phyloP scores from a whole-genome alignment of 139 green algal genomes.

The Chloropicon primus region DNA sequence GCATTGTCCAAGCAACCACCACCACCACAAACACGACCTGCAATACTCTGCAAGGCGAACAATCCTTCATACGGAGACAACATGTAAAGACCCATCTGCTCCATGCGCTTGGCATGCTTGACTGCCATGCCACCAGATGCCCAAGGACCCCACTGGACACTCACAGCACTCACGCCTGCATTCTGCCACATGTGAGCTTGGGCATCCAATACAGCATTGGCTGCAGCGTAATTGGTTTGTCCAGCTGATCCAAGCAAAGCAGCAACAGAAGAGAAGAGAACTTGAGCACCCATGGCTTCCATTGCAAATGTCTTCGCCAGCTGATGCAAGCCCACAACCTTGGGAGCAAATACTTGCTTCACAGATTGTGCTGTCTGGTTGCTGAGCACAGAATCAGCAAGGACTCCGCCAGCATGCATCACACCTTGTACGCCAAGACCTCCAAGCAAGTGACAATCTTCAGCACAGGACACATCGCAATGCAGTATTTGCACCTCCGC shows the following conservation, averaged over 20 bases:
- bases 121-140: conserved; percentile 34
- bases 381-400: not conserved
- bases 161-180: conserved; percentile 26
- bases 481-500: too few relatives aligned
- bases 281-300: not conserved
- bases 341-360: not conserved
- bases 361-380: not conserved
- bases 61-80: conserved; percentile 36
- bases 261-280: conserved; percentile 47
- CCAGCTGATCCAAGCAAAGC: conserved; percentile 34
- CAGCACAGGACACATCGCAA: too few relatives aligned
- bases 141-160: conserved; percentile 71
- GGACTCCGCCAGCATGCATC: not conserved
- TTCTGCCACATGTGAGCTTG: not conserved
- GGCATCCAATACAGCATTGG: conserved; percentile 46
- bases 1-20: too few relatives aligned
- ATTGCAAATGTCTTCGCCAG: not conserved
- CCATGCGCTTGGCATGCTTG: conserved; percentile 23
- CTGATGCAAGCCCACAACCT: not conserved
- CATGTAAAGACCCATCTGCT: conserved; percentile 44
- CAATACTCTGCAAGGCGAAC: too few relatives aligned
- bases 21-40: too few relatives aligned
- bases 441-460: not conserved
- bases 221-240: conserved; percentile 56
- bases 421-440: not conserved